Evolutionary conservation across 1,139 yeast genomes (phyloP).

Genomic region (Candida anutae): DNA sequence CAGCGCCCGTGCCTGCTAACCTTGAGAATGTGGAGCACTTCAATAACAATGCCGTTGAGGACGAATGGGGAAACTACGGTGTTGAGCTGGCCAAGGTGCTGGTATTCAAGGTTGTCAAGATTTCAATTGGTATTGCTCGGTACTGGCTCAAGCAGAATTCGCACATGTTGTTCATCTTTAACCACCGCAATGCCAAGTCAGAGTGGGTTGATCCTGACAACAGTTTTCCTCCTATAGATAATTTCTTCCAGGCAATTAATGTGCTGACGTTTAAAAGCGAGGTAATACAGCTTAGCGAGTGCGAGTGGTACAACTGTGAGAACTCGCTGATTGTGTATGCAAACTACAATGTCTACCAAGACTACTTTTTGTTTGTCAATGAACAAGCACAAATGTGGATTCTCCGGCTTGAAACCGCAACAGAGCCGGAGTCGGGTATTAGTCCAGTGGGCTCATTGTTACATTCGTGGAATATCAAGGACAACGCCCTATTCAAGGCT

Average conservation of each 20-base stretch:
- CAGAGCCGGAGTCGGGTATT: constrained; percentile 1
- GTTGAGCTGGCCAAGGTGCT: constrained; percentile 24
- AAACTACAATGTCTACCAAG: constrained; percentile 18
- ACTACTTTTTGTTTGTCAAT: constrained; percentile 26
- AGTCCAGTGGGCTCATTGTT: constrained; percentile 3
- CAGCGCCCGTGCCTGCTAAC: constrained; percentile 13
- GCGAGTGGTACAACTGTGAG: constrained; percentile 23
- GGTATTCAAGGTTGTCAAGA: constrained; percentile 27
- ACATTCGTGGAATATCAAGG: neutral
- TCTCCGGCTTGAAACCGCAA: constrained; percentile 11
- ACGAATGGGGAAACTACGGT: constrained; percentile 19
- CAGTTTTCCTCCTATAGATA: constrained; percentile 2
- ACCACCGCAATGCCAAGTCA: constrained; percentile 10
- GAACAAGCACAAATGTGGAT: constrained; percentile 23
- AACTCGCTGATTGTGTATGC: constrained; percentile 15
- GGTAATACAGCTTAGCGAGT: constrained; percentile 19
- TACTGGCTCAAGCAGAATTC: constrained; percentile 36
- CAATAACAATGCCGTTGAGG: constrained; percentile 23
- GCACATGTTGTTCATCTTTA: constrained; percentile 29
- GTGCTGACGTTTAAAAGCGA: constrained; percentile 25
- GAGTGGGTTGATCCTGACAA: constrained; percentile 4
- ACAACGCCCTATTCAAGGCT: constrained; percentile 2
- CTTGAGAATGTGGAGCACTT: constrained; percentile 34
- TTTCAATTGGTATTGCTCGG: constrained; percentile 24
- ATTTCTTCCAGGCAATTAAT: constrained; percentile 28